These are phyloP conservation scores for Noccaea bulbosa DNA, from an alignment of 345 rosid genomes.

Conservation along the genomic window DNA sequence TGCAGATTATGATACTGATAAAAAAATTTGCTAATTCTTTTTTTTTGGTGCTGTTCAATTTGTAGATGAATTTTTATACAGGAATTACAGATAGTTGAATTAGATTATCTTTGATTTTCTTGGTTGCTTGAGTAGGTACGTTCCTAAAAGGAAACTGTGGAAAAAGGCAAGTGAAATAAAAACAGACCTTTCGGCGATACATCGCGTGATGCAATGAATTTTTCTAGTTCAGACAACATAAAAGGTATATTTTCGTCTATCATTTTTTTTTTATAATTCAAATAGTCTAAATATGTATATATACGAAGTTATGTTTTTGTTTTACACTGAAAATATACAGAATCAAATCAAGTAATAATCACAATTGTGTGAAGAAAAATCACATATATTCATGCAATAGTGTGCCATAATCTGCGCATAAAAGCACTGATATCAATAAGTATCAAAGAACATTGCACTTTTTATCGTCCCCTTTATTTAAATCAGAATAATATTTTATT, in stretches of 20 bases:
- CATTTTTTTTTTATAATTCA: conserved; percentile 1
- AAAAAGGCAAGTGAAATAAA: conserved; percentile 25
- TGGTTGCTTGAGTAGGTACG: conserved; percentile 32
- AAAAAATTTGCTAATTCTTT: neutral
- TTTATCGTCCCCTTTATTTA: conserved; percentile 12
- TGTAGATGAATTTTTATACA: neutral
- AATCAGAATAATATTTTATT: neutral
- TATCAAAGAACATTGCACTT: conserved; percentile 9
- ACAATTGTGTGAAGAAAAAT: neutral
- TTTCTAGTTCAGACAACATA: conserved; percentile 38
- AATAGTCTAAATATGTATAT: neutral
- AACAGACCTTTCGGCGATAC: conserved; percentile 42
- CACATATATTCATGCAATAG: neutral
- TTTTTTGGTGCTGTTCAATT: neutral
- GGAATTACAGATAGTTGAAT: neutral
- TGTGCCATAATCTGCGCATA: conserved; percentile 25
- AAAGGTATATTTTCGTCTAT: conserved; percentile 23
- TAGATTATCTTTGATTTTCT: neutral
- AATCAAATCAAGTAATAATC: conserved; percentile 18
- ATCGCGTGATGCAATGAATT: conserved; percentile 46
- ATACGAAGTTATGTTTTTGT: neutral
- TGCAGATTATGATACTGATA: neutral
- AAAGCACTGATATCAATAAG: neutral
- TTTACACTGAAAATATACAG: conserved; percentile 3
- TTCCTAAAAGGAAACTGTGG: conserved; percentile 31